Percentiles rank a stretch among this genome's conserved stretches.
Conservation (phyloP, 148 eudicot species). For the Rhododendron vialii region DNA sequence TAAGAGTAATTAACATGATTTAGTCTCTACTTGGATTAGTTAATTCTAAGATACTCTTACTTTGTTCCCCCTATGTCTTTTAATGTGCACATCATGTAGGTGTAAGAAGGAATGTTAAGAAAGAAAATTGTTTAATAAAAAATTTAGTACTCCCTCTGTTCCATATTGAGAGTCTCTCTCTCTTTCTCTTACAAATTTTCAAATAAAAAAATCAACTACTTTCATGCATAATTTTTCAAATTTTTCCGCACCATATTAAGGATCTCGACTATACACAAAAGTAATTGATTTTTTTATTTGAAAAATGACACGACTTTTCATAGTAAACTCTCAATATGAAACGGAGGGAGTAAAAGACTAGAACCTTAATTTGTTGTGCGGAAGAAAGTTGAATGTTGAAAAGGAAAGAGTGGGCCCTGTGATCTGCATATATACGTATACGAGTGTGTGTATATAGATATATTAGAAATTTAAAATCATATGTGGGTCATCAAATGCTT, state of each 20-base stretch:
- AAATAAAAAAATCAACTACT: too few species aligned
- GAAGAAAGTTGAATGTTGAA: background rate
- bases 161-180: too few species aligned
- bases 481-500: background rate
- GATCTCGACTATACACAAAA: too few species aligned
- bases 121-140: background rate
- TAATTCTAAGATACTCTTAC: background rate
- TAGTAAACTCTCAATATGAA: too few species aligned
- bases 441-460: background rate
- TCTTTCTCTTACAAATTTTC: too few species aligned
- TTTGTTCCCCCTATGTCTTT: background rate
- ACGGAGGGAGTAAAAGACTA: background rate
- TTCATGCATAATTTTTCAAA: too few species aligned
- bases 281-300: too few species aligned
- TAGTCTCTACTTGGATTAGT: background rate
- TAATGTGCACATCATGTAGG: background rate
- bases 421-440: background rate
- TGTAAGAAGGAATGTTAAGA: background rate
- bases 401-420: background rate
- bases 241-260: too few species aligned
- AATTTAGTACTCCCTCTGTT: background rate
- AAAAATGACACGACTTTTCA: too few species aligned
- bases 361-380: background rate
- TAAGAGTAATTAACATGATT: background rate
- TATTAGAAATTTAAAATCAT: background rate